Base-by-base conservation (phyloP, 768 basidiomycete genomes). In the Tylopilus vinaceipallidus region DNA sequence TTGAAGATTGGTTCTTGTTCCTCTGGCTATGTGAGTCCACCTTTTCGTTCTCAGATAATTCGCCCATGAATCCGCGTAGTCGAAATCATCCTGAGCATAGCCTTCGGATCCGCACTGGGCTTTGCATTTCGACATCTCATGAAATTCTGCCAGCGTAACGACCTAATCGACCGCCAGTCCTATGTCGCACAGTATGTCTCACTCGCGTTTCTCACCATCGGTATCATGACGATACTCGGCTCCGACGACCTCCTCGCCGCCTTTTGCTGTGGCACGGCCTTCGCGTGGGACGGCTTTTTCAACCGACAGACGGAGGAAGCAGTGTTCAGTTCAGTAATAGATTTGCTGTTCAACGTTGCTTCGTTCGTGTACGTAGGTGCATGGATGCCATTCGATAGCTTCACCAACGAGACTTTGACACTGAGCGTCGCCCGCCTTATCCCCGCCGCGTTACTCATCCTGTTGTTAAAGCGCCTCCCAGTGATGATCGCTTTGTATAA, bases 331-430 rank as follows among this genome's bases (percentile, higher is more conserved):
- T 92, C 91, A 69, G 95, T 98, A 59, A 92, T 98, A 62, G 92
- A 98, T 69, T 73, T 98, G 56, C 76, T 98, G 49, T 95, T 97
- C 81, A 98, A 98, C 72, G 81, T 93, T 54, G 91, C 93, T 24
- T 89, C 90, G 4, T 98, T 98, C 73, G 84, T 98, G 43, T 98
- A 88, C 63, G 88, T 98, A 53, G 97, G 97, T 52, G 95, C 95
- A 29, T 94, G 95, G 86, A 95, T 95, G 81, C 97, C 97, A 1
- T 98, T 99, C 70, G 67, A 77, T 61, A 76, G 78, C 42, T 98
- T 95, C 74, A 71, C 75, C 51, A 77, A 91, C 63, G 69, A 71
- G 9, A 73, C 71, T 36, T 73, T 88, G 57, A 85, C 86, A 2
- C 73, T 99, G 42, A 80, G 75, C 36, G 84, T 90, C 10, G 92